Conservation (phyloP, 495 filamentous ascomycete species). For the Xylaria cubensis region DNA sequence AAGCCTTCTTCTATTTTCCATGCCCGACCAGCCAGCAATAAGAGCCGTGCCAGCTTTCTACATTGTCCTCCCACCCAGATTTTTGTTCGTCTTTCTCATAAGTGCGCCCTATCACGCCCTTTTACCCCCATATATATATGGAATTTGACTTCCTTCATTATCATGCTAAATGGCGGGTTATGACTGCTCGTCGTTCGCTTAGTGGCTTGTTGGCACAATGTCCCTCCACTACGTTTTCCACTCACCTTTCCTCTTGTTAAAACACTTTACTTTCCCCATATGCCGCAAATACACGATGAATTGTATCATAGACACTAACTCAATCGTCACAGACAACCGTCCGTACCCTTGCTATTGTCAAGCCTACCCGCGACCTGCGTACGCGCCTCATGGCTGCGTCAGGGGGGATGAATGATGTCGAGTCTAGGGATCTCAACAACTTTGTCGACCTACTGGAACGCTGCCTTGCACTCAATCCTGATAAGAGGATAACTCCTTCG, state of each 20-base stretch:
- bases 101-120: neutral
- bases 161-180: neutral
- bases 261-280: neutral
- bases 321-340: constrained; percentile 62
- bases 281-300: neutral
- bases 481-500: constrained; percentile 83
- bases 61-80: neutral
- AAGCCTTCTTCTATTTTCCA: neutral
- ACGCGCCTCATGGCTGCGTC: constrained; percentile 76
- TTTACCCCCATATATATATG: neutral
- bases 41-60: neutral
- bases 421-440: constrained; percentile 76
- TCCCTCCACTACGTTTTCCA: neutral
- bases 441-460: constrained; percentile 88
- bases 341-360: constrained; percentile 73
- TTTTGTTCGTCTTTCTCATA: neutral
- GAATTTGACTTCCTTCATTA: neutral
- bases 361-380: constrained; percentile 82
- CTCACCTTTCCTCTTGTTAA: neutral
- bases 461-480: constrained; percentile 89
- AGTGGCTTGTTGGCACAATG: neutral
- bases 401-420: constrained; percentile 73
- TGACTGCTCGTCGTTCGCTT: neutral
- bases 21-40: neutral
- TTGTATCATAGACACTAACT: constrained; percentile 23